These are phyloP conservation scores for Peronospora belbahrii DNA, from an alignment of 352 stramenopile genomes.

Conservation along the genomic window DNA sequence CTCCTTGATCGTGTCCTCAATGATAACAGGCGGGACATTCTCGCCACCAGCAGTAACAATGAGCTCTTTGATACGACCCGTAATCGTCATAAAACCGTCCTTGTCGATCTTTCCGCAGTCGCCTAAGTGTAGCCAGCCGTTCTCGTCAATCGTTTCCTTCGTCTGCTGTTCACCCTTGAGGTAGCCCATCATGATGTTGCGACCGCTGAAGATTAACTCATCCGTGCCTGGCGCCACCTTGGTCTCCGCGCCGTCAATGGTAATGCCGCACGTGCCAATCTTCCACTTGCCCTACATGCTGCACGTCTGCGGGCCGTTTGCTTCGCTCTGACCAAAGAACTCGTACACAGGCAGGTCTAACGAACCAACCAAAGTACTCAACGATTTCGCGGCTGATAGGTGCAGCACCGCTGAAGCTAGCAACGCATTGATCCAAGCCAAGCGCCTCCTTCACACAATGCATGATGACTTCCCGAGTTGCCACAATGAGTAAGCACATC, in stretches of 20 bases:
- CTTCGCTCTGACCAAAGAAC: conserved; percentile 91
- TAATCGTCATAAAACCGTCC: conserved; percentile 92
- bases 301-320: conserved; percentile 74
- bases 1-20: conserved; percentile 89
- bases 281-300: conserved; percentile 83
- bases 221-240: conserved; percentile 50
- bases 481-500: conserved; percentile 80
- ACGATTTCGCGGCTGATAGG: conserved; percentile 91
- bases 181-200: conserved; percentile 88
- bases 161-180: conserved; percentile 72
- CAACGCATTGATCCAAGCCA: conserved; percentile 85
- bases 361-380: conserved; percentile 92
- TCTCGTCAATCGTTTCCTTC: conserved; percentile 86
- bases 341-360: conserved; percentile 92
- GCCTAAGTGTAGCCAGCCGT: conserved; percentile 91
- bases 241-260: conserved; percentile 65
- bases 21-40: conserved; percentile 90
- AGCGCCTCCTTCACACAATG: conserved; percentile 87
- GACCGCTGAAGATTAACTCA: conserved; percentile 73
- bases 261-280: conserved; percentile 74
- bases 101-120: conserved; percentile 89
- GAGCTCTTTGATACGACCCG: conserved; percentile 94
- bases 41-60: conserved; percentile 94
- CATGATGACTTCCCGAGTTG: conserved; percentile 75
- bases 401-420: conserved; percentile 75